Percentiles rank a stretch among this genome's conserved stretches.
Conservation (phyloP, 371 early-diverging fungal genomes). For the Apophysomyces elegans region DNA sequence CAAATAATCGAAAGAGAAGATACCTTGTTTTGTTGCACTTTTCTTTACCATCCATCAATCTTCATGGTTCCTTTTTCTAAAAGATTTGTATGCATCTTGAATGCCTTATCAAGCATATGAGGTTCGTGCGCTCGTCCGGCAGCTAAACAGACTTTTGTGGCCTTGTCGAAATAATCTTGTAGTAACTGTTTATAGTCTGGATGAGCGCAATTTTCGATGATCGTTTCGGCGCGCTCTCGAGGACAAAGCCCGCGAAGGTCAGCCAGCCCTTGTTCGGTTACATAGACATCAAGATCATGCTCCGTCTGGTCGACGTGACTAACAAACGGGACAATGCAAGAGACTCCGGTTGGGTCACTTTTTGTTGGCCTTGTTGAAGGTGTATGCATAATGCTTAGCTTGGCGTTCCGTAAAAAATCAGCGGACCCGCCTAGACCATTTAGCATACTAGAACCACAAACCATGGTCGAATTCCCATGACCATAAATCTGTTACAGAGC, state of each 20-base stretch:
- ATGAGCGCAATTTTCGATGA: constrained; percentile 33
- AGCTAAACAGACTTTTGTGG: constrained; percentile 25
- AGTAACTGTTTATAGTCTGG: constrained; percentile 30
- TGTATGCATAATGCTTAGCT: constrained; percentile 37
- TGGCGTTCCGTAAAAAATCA: constrained; percentile 34
- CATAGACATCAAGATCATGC: constrained; percentile 34
- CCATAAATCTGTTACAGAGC: constrained; percentile 21
- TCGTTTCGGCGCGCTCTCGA: constrained; percentile 25
- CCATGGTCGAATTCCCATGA: constrained; percentile 35
- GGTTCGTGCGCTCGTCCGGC: constrained; percentile 32
- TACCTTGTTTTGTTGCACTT: background rate
- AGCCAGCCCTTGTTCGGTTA: constrained; percentile 36
- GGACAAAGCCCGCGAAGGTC: constrained; percentile 36
- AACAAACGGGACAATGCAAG: constrained; percentile 34
- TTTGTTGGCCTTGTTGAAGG: constrained; percentile 33
- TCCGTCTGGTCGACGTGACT: constrained; percentile 37
- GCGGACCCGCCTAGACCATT: constrained; percentile 34
- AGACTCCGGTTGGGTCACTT: constrained; percentile 28
- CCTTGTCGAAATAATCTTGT: constrained; percentile 26
- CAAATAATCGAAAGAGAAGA: background rate
- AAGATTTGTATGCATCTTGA: constrained; percentile 35
- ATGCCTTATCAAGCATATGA: constrained; percentile 36
- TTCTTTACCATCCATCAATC: constrained; percentile 28
- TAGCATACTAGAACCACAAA: constrained; percentile 33
- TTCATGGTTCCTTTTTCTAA: constrained; percentile 37